Evolutionary conservation across 257 asterid genomes (phyloP), one percentile per base, ranked within the genome.

Genomic region (Solanum virginianum): DNA sequence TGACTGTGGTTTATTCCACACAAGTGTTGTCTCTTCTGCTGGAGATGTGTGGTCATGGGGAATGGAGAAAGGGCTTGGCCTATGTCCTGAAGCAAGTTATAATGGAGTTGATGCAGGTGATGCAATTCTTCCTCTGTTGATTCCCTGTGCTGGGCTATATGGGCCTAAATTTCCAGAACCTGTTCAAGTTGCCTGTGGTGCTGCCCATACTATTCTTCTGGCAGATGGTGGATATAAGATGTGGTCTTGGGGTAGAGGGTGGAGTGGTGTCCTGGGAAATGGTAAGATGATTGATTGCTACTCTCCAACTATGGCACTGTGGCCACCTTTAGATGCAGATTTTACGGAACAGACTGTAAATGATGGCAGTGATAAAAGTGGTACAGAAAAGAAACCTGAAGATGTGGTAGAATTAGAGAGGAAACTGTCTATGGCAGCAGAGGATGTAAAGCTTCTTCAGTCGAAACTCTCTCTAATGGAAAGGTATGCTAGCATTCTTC

Each of bases 1-100:
- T 63, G 95, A 89, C 85, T 96, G 99, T 70, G 99, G 99, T 43
- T 91, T 96, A 63, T 96, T 94, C 84, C 98, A 94, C 89, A 93
- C 98, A 32, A 93, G 98, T 41, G 91, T 91, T 20, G 96, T 91
- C 79, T 92, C 98, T 1, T 94, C 99, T 59, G 91, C 89, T 41
- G 98, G 98, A 36, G 95, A 94, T 55, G 93, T 94, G 41, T 95
- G 98, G 98, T 94, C 97, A 49, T 96, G 99, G 98, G 99, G 99
- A 72, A 96, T 96, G 99, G 97, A 93, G 90, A 93, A 91, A 87
- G 99, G 99, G 81, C 92, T 94, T 36, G 98, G 99, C 62, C 85
- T 96, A 66, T 94, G 98, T 83, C 98, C 99, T 11, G 97, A 92
- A 86, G 94, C 97, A 82, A 90, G 94, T 88, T 93, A 91, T 85